Base-by-base conservation (phyloP, 176 grass and related monocot species). In the Cocos nucifera region DNA sequence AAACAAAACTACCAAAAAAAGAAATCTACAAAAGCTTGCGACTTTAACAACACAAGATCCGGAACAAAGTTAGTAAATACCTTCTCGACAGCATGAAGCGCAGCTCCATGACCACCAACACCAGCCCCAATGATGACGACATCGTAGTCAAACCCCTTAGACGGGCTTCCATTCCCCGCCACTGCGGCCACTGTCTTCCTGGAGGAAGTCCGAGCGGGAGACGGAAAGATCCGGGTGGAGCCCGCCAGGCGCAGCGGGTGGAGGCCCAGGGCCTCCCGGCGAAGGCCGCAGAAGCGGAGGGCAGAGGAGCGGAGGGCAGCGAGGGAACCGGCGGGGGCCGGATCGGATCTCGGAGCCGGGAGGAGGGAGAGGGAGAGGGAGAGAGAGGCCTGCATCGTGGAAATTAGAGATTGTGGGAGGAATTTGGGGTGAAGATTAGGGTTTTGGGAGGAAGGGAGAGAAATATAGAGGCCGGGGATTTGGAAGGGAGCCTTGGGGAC, bases 21-120 rank as follows among this genome's bases (percentile, higher is more conserved):
- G 2, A 14, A 44, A 44, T 9, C 35, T 12, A 44, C 8, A 14
- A 44, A 44, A 44, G 35, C 35, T 44, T 44, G 35, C 8, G 35
- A 44, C 9, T 44, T 12, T 44, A 44, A 14, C 35, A 44, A 44
- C 35, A 44, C 2, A 12, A 14, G 35, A 10, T 44, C 35, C 10
- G 9, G 10, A 10, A 14, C 1, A 44, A 12, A 73, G 23, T 65
- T 44, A 65, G 4, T 19, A 17, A 51, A 54, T 2, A 96, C 91
- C 80, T 87, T 85, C 72, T 96, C 91, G 5, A 96, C 86, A 29
- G 83, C 86, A 72, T 96, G 91, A 18, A 96, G 64, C 49, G 86
- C 91, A 3, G 83, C 91, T 5, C 86, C 91, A 59, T 96, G 86
- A 0, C 91, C 83, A 0, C 86, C 91, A 3, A 96, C 91, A 16